Percentiles rank a stretch among this genome's conserved stretches.
Conservation (phyloP, 2,329 filamentous ascomycete species). For the Madurella mycetomatis region DNA sequence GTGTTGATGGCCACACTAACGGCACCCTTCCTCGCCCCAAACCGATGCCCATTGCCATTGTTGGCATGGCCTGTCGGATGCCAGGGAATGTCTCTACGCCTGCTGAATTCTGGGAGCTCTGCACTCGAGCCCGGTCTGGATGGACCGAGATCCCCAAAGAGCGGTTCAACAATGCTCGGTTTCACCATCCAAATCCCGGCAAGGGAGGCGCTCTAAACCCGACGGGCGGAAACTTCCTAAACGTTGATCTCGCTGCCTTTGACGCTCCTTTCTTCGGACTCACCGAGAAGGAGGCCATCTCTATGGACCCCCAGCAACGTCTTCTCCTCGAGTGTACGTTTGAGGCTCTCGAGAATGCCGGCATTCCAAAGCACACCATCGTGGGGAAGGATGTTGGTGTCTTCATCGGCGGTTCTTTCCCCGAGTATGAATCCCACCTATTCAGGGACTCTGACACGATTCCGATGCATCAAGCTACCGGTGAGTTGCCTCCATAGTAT, state of each 20-base stretch:
- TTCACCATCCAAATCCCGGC: constrained; percentile 41
- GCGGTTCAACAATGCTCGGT: constrained; percentile 40
- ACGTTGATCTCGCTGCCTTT: constrained; percentile 43
- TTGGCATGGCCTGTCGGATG: constrained; percentile 46
- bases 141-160: constrained; percentile 41
- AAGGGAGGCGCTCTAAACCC: constrained; percentile 39
- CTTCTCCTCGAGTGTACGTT: constrained; percentile 50
- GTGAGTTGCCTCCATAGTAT: constrained; percentile 27
- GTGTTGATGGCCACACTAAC: constrained; percentile 12
- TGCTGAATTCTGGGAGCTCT: constrained; percentile 43
- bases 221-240: constrained; percentile 40
- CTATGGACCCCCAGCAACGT: constrained; percentile 53
- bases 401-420: constrained; percentile 44
- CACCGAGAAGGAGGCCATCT: constrained; percentile 46
- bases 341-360: constrained; percentile 51
- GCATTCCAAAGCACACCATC: constrained; percentile 44
- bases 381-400: constrained; percentile 47
- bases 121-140: constrained; percentile 37
- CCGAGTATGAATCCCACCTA: constrained; percentile 45
- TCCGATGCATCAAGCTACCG: constrained; percentile 50
- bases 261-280: constrained; percentile 51
- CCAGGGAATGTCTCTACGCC: constrained; percentile 40
- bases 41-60: constrained; percentile 42
- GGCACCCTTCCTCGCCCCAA: constrained; percentile 21
- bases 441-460: constrained; percentile 43